Base-by-base conservation (phyloP, 352 stramenopile species). In the Pythium periplocum region DNA sequence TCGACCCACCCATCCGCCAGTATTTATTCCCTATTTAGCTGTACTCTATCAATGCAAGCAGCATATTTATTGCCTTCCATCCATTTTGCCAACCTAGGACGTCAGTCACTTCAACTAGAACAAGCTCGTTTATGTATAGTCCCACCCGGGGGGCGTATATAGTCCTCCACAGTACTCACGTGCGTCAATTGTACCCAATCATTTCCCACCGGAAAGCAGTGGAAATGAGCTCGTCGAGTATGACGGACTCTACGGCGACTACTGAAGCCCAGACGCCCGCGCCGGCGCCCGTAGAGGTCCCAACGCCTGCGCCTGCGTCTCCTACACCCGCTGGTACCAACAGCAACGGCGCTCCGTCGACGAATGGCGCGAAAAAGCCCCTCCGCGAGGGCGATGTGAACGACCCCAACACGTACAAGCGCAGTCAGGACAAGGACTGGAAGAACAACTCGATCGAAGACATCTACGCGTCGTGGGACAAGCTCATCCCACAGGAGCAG, bases 401-500 rank as follows among this genome's bases (percentile, higher is more conserved):
- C 58, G 82, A 95, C 66, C 84, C 84, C 4, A 77, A 71, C 45
- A 93, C 83, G 35, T 95, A 93, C 76, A 95, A 95, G 69, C 82
- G 84, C 61, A 92, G 80, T 58, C 76, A 85, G 31, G 78, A 82
- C 35, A 51, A 45, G 2, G 68, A 90, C 57, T 91, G 84, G 77
- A 91, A 91, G 59, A 88, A 93, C 54, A 86, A 75, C 53, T 75
- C 67, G 41, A 63, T 96, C 45, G 87, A 93, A 32, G 87, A 96
- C 66, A 96, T 96, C 51, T 96, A 95, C 59, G 55, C 72, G 6
- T 68, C 66, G 26, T 95, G 83, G 84, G 85, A 96, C 68, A 83
- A 85, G 64, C 73, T 96, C 49, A 74, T 95, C 26, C 78, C 82
- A 0, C 53, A 66, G 1, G 71, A 79, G 2, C 59, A 95, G 47